A percentile compares a stretch with the other conserved stretches of the same genome.
Evolutionary conservation across 2,329 filamentous ascomycete genomes (phyloP).

Genomic region (Pleurostoma richardsiae): DNA sequence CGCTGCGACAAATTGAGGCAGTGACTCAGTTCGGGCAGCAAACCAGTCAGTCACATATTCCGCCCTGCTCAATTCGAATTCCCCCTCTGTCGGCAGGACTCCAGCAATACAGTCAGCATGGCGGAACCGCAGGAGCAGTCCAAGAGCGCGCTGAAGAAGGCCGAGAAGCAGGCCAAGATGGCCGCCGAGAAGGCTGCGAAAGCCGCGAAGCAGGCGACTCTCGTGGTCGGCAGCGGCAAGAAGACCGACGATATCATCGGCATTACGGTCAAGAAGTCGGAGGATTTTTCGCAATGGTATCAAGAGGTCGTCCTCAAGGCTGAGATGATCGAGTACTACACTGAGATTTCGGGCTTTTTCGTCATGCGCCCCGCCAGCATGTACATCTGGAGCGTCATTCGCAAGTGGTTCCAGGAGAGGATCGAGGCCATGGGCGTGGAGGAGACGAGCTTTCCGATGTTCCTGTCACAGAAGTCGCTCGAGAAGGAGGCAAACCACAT

Average conservation of each 20-base stretch:
- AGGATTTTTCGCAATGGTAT: conserved; percentile 88
- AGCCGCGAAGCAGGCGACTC: conserved; percentile 49
- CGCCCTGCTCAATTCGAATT: not conserved
- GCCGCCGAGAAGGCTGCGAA: conserved; percentile 59
- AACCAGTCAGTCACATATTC: not conserved
- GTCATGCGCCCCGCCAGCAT: conserved; percentile 72
- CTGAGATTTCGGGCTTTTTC: conserved; percentile 85
- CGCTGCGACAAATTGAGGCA: not conserved
- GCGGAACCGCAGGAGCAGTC: conserved; percentile 35
- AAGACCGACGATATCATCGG: conserved; percentile 71
- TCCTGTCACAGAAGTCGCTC: conserved; percentile 86
- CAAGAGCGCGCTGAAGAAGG: conserved; percentile 62
- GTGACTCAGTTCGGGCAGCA: not conserved
- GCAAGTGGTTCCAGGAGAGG: conserved; percentile 62
- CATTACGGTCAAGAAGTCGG: conserved; percentile 79
- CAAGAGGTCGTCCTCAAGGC: conserved; percentile 96
- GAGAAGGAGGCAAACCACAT: conserved; percentile 91
- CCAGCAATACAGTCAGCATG: conserved; percentile 13
- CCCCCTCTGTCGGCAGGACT: not conserved
- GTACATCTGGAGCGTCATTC: conserved; percentile 63
- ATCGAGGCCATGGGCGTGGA: conserved; percentile 92
- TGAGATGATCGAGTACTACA: conserved; percentile 95
- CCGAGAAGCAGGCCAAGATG: conserved; percentile 58
- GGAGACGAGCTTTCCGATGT: conserved; percentile 95
- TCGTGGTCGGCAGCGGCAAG: conserved; percentile 52